These are phyloP conservation scores for Cunninghamia lanceolata DNA, from an alignment of 75 land plant genomes.

Conservation along the genomic window DNA sequence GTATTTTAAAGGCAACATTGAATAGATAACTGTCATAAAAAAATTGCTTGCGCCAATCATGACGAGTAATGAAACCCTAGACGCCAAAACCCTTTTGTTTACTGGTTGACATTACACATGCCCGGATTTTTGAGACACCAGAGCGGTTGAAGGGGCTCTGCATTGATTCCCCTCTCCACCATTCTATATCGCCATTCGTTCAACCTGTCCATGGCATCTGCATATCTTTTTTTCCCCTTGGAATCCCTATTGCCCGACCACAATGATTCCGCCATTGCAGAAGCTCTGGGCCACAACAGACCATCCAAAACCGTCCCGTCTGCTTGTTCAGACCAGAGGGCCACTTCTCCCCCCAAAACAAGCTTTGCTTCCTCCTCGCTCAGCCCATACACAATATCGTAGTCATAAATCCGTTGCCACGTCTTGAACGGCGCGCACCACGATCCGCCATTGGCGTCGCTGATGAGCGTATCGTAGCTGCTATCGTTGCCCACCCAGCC, in stretches of 20 bases:
- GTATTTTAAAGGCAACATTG: no score
- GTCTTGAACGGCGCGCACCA: conserved; percentile 90
- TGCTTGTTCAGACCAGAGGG: conserved; percentile 92
- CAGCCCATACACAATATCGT: conserved; percentile 53
- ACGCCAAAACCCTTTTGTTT: not conserved
- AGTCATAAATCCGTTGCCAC: conserved; percentile 76
- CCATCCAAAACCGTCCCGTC: conserved; percentile 69
- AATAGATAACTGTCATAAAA: no score
- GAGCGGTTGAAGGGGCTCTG: conserved; percentile 83
- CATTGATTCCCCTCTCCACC: conserved; percentile 70
- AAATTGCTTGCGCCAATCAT: not conserved
- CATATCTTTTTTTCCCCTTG: conserved; percentile 62
- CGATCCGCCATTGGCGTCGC: conserved; percentile 52
- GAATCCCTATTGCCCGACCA: conserved; percentile 88
- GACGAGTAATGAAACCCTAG: not conserved
- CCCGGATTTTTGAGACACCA: conserved; percentile 89
- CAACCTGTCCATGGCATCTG: conserved; percentile 72
- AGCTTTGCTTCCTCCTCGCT: conserved; percentile 47
- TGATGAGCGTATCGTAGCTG: conserved; percentile 11
- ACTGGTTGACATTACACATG: conserved; percentile 68
- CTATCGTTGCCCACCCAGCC: conserved; percentile 57
- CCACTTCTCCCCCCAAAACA: conserved; percentile 90
- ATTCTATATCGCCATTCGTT: conserved; percentile 81
- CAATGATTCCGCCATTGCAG: conserved; percentile 82
- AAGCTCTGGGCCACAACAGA: conserved; percentile 72